These are phyloP conservation scores for Pichia sp. DNA, from an alignment of 1,139 yeast species.

Conservation along the genomic window DNA sequence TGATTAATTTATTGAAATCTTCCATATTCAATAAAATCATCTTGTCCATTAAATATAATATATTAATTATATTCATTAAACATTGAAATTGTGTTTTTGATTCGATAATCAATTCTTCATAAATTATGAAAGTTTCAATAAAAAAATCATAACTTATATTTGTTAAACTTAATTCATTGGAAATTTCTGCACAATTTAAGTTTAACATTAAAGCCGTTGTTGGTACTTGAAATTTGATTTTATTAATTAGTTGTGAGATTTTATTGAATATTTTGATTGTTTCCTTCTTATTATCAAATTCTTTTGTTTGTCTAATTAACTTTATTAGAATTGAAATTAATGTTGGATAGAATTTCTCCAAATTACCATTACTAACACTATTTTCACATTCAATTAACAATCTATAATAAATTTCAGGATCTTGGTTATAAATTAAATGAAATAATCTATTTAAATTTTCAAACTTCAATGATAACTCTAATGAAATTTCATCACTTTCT, in stretches of 20 bases:
- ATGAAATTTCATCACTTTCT: not conserved
- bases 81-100: slow-evolving; percentile 51
- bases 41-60: slow-evolving; percentile 53
- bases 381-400: slow-evolving; percentile 38
- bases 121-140: slow-evolving; percentile 80
- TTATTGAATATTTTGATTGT: slow-evolving; percentile 60
- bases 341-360: slow-evolving; percentile 69
- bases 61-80: slow-evolving; percentile 47
- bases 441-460: slow-evolving; percentile 67
- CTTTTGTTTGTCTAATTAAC: slow-evolving; percentile 50
- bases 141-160: slow-evolving; percentile 83
- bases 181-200: slow-evolving; percentile 54
- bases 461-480: slow-evolving; percentile 37
- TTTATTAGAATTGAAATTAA: slow-evolving; percentile 55
- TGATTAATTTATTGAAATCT: slow-evolving; percentile 72
- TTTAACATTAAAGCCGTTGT: slow-evolving; percentile 38
- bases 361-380: slow-evolving; percentile 51
- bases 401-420: slow-evolving; percentile 47
- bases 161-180: slow-evolving; percentile 63
- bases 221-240: slow-evolving; percentile 33
- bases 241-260: slow-evolving; percentile 64
- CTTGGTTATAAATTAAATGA: slow-evolving; percentile 49
- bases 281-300: slow-evolving; percentile 20
- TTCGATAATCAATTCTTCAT: slow-evolving; percentile 73
- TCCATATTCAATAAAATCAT: slow-evolving; percentile 40